These are phyloP conservation scores for Dianthus caryophyllus DNA, from an alignment of 148 eudicot genomes.

Conservation along the genomic window DNA sequence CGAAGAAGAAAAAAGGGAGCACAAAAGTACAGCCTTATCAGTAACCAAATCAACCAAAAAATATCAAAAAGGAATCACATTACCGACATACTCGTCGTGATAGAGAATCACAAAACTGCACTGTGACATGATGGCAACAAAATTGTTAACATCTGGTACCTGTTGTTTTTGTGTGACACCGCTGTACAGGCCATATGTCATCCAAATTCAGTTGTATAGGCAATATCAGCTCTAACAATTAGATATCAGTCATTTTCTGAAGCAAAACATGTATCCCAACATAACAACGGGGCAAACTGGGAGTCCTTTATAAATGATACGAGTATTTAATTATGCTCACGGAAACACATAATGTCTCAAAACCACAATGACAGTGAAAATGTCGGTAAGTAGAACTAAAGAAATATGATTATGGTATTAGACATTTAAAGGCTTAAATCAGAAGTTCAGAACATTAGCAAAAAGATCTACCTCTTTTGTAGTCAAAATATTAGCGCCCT, in stretches of 20 bases:
- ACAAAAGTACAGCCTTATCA: neutral
- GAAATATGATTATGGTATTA: neutral
- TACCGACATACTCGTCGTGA: neutral
- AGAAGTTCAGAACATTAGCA: neutral
- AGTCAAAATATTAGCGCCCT: conserved; percentile 95
- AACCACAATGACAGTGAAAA: conserved; percentile 1
- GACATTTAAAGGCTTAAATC: neutral
- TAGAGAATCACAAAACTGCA: neutral
- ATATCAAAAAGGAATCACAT: neutral
- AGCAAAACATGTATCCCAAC: neutral
- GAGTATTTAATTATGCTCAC: neutral
- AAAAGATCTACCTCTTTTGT: conserved; percentile 76
- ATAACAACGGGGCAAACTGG: neutral
- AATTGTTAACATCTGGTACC: neutral
- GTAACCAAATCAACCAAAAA: neutral
- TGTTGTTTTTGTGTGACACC: neutral
- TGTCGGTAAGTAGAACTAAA: neutral
- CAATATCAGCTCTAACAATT: neutral
- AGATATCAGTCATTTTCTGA: neutral
- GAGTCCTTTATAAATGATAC: neutral
- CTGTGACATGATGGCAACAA: neutral
- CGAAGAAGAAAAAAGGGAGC: too few species aligned
- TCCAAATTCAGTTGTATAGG: neutral
- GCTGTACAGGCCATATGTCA: conserved; percentile 3
- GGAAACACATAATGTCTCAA: neutral